Conservation (phyloP, 2,329 filamentous ascomycete genomes). For the Colletotrichum sojae region DNA sequence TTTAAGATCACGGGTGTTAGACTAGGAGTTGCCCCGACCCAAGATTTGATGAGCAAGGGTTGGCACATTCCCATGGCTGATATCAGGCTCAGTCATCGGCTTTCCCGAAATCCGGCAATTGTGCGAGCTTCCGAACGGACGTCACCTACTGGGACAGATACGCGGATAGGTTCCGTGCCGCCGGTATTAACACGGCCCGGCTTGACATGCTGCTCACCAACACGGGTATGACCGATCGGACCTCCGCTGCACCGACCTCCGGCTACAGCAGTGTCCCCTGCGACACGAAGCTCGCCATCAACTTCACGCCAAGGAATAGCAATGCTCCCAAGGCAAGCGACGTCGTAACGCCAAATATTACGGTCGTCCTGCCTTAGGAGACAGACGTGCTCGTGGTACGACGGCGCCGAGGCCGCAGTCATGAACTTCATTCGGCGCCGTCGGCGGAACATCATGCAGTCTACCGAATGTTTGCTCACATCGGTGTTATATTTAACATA, state of each 20-base stretch:
- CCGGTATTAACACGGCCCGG: conserved; percentile 59
- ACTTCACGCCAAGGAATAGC: conserved; percentile 67
- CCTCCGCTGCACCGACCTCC: conserved; percentile 62
- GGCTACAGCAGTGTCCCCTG: conserved; percentile 59
- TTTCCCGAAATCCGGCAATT: conserved; percentile 52
- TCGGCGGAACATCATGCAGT: conserved; percentile 46
- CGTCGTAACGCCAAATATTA: conserved; percentile 59
- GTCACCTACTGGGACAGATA: conserved; percentile 62
- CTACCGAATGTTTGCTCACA: background rate
- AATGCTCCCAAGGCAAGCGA: conserved; percentile 58
- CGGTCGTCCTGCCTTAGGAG: conserved; percentile 58
- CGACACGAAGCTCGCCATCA: conserved; percentile 56
- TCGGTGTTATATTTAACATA: conserved; percentile 53
- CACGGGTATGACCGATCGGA: conserved; percentile 64
- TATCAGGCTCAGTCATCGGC: conserved; percentile 49
- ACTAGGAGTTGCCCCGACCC: conserved; percentile 50
- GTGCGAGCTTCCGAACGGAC: conserved; percentile 61
- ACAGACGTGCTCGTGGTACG: conserved; percentile 62
- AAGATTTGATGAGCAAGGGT: conserved; percentile 44
- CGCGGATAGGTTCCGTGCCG: conserved; percentile 56
- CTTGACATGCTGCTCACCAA: conserved; percentile 65
- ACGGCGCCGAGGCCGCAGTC: conserved; percentile 65
- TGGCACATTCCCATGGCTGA: conserved; percentile 56
- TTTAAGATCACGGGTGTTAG: no score
- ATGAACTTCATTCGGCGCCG: conserved; percentile 57